phyloP scores from a whole-genome alignment of 352 stramenopile species.

The Phytopythium chamaehyphon region DNA sequence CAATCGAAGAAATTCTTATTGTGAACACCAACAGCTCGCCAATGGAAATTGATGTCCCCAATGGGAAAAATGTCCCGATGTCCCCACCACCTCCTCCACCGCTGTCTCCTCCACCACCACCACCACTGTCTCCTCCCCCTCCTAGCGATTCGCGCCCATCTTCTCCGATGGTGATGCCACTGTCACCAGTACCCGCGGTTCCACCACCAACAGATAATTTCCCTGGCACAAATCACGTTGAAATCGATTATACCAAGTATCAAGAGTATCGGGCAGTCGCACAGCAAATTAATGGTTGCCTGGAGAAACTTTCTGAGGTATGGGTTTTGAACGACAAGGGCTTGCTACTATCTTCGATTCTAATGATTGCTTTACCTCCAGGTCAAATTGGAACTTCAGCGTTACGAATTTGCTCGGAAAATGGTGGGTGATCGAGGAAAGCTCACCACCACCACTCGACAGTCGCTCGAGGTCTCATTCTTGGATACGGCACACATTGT shows the following conservation, averaged over 20 bases:
- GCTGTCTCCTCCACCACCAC: slow-evolving; percentile 41
- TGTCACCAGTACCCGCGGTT: slow-evolving; percentile 23
- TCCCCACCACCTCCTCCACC: slow-evolving; percentile 40
- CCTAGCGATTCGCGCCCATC: slow-evolving; percentile 18
- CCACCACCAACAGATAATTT: slow-evolving; percentile 10
- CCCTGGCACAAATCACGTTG: slow-evolving; percentile 6
- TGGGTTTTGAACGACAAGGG: slow-evolving; percentile 4
- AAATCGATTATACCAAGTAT: slow-evolving; percentile 76
- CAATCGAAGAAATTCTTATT: not conserved
- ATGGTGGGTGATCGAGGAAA: slow-evolving; percentile 58
- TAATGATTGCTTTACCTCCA: slow-evolving; percentile 13
- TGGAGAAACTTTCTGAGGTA: slow-evolving; percentile 74
- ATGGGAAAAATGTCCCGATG: slow-evolving; percentile 11
- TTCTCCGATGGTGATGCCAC: slow-evolving; percentile 34
- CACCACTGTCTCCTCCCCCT: slow-evolving; percentile 19
- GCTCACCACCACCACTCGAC: slow-evolving; percentile 55
- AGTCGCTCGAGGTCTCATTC: slow-evolving; percentile 83
- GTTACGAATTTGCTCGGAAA: slow-evolving; percentile 74
- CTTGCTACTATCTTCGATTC: slow-evolving; percentile 2
- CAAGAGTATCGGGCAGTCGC: slow-evolving; percentile 62
- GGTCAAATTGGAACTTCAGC: slow-evolving; percentile 81
- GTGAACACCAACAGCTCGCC: not conserved
- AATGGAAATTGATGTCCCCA: not conserved
- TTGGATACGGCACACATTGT: slow-evolving; percentile 90
- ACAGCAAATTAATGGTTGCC: slow-evolving; percentile 75